A percentile compares a stretch with the other conserved stretches of the same genome.
phyloP scores from a whole-genome alignment of 129 eudicot species.

The Ambrosia artemisiifolia region DNA sequence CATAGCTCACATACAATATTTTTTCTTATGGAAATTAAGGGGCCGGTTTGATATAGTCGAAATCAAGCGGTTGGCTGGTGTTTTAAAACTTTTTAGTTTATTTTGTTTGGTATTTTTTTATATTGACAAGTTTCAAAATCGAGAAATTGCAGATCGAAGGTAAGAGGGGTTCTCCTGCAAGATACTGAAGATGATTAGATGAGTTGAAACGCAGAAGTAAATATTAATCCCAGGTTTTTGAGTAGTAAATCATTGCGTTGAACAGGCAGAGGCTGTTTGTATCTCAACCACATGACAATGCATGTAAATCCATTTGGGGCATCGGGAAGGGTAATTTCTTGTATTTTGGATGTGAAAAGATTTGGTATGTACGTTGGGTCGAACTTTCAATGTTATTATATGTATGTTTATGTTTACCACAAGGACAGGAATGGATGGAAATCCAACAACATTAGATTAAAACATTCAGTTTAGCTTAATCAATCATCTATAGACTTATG shows the following conservation, averaged over 20 bases:
- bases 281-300: neutral
- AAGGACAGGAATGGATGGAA: too few relatives aligned
- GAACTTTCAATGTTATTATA: too few relatives aligned
- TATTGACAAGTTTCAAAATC: neutral
- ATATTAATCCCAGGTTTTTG: neutral
- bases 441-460: too few relatives aligned
- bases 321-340: too few relatives aligned
- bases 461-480: too few relatives aligned
- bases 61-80: neutral
- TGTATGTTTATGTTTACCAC: too few relatives aligned
- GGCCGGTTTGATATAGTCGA: neutral
- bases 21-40: neutral
- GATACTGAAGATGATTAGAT: constrained; percentile 58
- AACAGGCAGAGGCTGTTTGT: neutral
- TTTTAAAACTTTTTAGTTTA: neutral
- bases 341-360: too few relatives aligned
- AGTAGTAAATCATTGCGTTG: neutral
- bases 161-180: constrained; percentile 62
- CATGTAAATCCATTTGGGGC: too few relatives aligned
- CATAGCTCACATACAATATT: neutral
- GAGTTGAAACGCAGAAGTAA: neutral
- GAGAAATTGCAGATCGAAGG: constrained; percentile 54
- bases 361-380: too few relatives aligned
- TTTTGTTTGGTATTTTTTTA: neutral
- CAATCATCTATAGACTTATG: too few relatives aligned